A percentile compares a stretch with the other conserved stretches of the same genome.
Conservation (phyloP, 305 asterid genomes). For the Fraxinus greggii region DNA sequence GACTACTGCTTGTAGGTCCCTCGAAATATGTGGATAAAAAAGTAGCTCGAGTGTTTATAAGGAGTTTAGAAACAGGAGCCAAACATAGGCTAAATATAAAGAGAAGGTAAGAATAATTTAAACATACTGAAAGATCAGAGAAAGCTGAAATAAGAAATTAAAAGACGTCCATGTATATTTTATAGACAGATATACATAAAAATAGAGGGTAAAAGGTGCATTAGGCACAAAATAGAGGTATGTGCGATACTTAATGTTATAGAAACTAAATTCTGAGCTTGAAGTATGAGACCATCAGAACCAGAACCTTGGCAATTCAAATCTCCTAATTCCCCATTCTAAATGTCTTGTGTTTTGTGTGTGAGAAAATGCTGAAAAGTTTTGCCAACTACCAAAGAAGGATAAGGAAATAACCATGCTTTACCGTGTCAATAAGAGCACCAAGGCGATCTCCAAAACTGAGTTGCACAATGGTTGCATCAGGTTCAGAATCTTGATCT, state of each 20-base stretch:
- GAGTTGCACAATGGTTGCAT: conserved; percentile 82
- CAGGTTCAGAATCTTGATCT: conserved; percentile 89
- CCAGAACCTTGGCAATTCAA: neutral
- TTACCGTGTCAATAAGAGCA: conserved; percentile 90
- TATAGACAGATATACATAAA: neutral
- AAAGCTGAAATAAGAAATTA: neutral
- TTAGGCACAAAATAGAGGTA: neutral
- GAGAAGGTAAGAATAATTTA: conserved; percentile 8
- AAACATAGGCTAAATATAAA: conserved; percentile 2
- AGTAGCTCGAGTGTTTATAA: neutral
- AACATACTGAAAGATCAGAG: neutral
- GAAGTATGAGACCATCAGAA: neutral
- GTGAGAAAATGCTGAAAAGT: neutral
- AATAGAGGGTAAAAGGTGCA: neutral
- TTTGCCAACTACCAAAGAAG: neutral
- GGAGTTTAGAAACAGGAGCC: neutral
- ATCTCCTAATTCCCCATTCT: neutral
- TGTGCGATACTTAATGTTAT: neutral
- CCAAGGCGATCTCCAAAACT: conserved; percentile 99
- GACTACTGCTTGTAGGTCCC: neutral
- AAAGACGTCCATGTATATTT: neutral
- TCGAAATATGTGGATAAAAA: neutral
- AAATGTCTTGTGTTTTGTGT: neutral
- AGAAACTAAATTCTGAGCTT: neutral
- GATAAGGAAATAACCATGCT: conserved; percentile 12